Evolutionary conservation across 2,329 filamentous ascomycete species (phyloP), one percentile per base, ranked within the genome.

Genomic region (Alternaria sp.): DNA sequence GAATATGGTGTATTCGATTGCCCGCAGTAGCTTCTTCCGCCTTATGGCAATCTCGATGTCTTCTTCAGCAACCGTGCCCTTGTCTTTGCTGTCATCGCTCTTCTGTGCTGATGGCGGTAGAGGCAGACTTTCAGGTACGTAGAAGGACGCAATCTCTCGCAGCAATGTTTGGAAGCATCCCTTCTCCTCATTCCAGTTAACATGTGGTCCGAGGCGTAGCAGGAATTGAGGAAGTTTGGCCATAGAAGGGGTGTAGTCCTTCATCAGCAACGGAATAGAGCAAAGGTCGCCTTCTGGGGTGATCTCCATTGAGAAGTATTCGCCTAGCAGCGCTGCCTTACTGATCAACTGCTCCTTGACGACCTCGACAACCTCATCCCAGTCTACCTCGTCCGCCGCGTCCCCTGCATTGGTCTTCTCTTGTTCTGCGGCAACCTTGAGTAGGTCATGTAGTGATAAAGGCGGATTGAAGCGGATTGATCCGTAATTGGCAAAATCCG

Each of bases 401-500:
- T 76, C 75, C 26, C 77, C 49, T 65, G 70, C 64, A n/a, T 70
- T 81, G n/a, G 80, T 79, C 71, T 87, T 87, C 74, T 97, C 92
- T 32, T 88, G 82, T 46, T 91, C 86, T 1, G 89, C 92, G 1
- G 89, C 94, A 42, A 96, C 86, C 12, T 82, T 80, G 14, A 99
- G 84, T 6, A 98, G 78, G 57, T 91, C 87, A 5, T 84, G 81
- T 5, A 99, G 80, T 59, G 88, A 84, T 1, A 97, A 85, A 0
- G 93, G 86, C 2, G 93, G 91, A 49, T 88, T 87, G 70, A 99
- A 93, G 11, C 87, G 88, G 59, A 99, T 93, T 22, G 84, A 79
- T 3, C 95, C 95, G 72, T 97, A 97, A 75, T 99, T 99, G 2
- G 91, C 93, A 79, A 99, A 99, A 74, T 99, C 93, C 0, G 93